These are phyloP conservation scores for Chaetomium tenue DNA, from an alignment of 495 filamentous ascomycete species.

Conservation along the genomic window DNA sequence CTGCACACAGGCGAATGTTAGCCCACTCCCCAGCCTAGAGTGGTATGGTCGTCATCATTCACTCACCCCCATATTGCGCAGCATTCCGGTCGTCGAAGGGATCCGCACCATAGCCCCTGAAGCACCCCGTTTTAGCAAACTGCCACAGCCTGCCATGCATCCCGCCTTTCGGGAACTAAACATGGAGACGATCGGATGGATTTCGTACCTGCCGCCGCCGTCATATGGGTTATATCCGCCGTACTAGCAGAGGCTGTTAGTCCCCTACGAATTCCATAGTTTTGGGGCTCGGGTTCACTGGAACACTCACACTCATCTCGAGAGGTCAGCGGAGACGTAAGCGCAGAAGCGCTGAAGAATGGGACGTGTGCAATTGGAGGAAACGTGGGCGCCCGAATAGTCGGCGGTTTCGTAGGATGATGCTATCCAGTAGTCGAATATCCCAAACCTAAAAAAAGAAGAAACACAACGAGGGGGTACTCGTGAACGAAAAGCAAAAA, in stretches of 20 bases:
- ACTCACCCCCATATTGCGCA: constrained; percentile 48
- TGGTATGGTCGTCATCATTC: constrained; percentile 21
- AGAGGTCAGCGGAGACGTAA: constrained; percentile 6
- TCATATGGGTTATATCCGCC: constrained; percentile 21
- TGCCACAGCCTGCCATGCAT: background rate
- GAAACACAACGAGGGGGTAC: background rate
- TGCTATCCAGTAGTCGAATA: constrained; percentile 1
- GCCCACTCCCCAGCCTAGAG: background rate
- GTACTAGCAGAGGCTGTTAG: constrained; percentile 36
- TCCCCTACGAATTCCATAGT: background rate
- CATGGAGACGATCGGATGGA: background rate
- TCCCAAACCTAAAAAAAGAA: constrained; percentile 3
- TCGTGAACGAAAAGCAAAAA: background rate
- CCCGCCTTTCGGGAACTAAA: background rate
- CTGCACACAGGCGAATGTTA: constrained; percentile 26
- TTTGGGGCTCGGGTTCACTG: background rate
- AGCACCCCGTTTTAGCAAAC: background rate
- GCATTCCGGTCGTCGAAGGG: constrained; percentile 26
- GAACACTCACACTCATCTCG: constrained; percentile 51
- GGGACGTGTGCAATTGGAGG: background rate
- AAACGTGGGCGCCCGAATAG: background rate
- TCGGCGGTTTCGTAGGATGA: background rate
- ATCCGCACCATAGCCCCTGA: constrained; percentile 33
- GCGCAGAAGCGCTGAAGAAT: constrained; percentile 14
- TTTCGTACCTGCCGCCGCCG: constrained; percentile 7